Evolutionary conservation across 441 rosid species (phyloP), one percentile per base, ranked within the genome.

Genomic region (Pelargonium myrrhifolium): DNA sequence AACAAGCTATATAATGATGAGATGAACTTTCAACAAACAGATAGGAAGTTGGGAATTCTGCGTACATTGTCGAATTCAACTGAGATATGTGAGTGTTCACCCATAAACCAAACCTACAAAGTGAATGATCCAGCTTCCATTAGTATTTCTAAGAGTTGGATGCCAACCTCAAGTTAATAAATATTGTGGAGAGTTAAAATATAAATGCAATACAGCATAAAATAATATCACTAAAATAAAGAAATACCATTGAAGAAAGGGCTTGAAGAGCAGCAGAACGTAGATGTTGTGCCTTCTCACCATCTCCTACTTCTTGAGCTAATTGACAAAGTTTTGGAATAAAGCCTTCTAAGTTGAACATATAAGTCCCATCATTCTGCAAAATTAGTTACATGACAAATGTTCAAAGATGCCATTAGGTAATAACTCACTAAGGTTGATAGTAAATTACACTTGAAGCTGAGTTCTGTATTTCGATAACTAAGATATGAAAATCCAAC

Each of bases 311-410:
- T 70, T 88, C 89, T 86, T 82, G 89, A 82, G 96, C 96, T 84
- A 91, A 74, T 82, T 89, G 88, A 81, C 96, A 94, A 21, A 94
- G 91, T 79, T 86, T 91, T 42, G 97, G 89, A 77, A 89, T 88
- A 51, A 91, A 81, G 68, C 99, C 96, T 79, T 91, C 99, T 82
- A 91, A 86, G 89, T 85, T 89, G 89, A 94, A 91, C 90, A 91
- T 88, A 76, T 85, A 80, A 7, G 92, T 81, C 72, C 89, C 64
- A 63, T 85, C 96, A 69, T 75, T 81, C 97, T 94, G 70, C 45
- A 72, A 81, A 49, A 70, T 69, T 67, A 55, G 60, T 55, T 62
- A 58, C 49, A 65, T 3, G 65, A 7, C 56, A 20, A 6, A 42
- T 49, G 15, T 68, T 53, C 53, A 26, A 55, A 55, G 12, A 7